Evolutionary conservation across 257 asterid species (phyloP).

Genomic region (Cruciata laevipes): DNA sequence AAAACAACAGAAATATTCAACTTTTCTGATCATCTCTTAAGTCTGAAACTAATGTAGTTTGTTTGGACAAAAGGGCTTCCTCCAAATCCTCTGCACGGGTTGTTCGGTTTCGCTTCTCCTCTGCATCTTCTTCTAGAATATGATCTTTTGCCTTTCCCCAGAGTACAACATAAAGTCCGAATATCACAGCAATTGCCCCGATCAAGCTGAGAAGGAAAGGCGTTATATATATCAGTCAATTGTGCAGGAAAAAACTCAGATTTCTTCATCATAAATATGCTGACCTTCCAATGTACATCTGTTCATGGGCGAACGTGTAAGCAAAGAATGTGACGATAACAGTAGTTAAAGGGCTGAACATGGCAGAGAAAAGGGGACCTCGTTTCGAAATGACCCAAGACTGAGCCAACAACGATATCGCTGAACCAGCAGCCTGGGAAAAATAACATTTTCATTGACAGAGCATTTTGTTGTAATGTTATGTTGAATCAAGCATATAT

Average conservation of each 20-base stretch:
- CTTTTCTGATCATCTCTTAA: slow-evolving; percentile 1
- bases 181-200: slow-evolving; percentile 55
- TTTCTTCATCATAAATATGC: not conserved
- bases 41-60: not conserved
- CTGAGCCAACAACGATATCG: slow-evolving; percentile 48
- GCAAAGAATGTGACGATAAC: slow-evolving; percentile 45
- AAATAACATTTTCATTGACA: too few species aligned
- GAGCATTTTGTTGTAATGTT: too few species aligned
- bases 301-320: slow-evolving; percentile 45
- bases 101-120: not conserved
- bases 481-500: too few species aligned
- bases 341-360: slow-evolving; percentile 53
- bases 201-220: slow-evolving; percentile 29
- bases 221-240: too few species aligned
- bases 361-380: slow-evolving; percentile 61
- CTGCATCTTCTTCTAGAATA: slow-evolving; percentile 14
- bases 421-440: slow-evolving; percentile 24
- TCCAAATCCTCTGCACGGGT: slow-evolving; percentile 27
- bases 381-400: slow-evolving; percentile 55
- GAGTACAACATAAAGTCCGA: slow-evolving; percentile 56
- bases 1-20: too few species aligned
- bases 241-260: not conserved
- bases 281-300: slow-evolving; percentile 65
- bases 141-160: slow-evolving; percentile 70
- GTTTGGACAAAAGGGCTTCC: slow-evolving; percentile 41